A percentile compares a stretch with the other conserved stretches of the same genome.
These are phyloP conservation scores for Pseudomonodictys pantanalensis DNA, from an alignment of 495 filamentous ascomycete genomes.

Conservation along the genomic window DNA sequence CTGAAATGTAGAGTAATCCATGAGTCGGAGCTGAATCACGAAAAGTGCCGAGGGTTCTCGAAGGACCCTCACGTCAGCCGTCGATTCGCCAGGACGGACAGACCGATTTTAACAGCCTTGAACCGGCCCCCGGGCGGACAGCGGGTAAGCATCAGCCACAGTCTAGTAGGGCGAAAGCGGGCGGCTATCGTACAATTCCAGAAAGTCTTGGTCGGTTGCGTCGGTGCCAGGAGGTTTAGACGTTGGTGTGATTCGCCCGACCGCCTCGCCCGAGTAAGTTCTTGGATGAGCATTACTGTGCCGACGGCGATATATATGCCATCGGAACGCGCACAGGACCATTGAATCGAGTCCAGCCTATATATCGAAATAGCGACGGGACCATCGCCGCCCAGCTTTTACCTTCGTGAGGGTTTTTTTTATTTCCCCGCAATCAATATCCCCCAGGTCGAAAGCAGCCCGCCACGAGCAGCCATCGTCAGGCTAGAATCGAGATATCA, in stretches of 20 bases:
- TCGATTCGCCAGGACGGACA: too few species aligned
- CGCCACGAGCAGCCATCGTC: too few species aligned
- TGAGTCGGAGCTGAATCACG: too few species aligned
- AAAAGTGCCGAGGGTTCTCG: too few species aligned
- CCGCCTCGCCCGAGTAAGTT: neutral
- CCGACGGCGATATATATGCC: neutral
- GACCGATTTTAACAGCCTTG: neutral
- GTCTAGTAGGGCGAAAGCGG: neutral
- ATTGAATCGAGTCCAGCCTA: too few species aligned
- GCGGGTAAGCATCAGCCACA: constrained; percentile 10
- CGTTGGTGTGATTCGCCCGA: constrained; percentile 7
- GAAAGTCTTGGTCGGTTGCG: neutral
- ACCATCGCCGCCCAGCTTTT: too few species aligned
- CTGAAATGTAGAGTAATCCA: too few species aligned
- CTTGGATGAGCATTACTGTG: constrained; percentile 2
- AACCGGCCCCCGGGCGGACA: neutral
- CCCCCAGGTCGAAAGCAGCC: too few species aligned
- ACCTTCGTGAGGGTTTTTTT: too few species aligned
- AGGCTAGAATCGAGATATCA: too few species aligned
- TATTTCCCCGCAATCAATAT: too few species aligned
- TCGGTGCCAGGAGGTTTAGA: neutral
- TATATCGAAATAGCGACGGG: too few species aligned
- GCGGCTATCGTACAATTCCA: neutral
- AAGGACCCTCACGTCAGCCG: neutral
- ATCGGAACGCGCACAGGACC: neutral